Conservation (phyloP, 192 early-diverging fungal species). For the Kappamyces sp. region DNA sequence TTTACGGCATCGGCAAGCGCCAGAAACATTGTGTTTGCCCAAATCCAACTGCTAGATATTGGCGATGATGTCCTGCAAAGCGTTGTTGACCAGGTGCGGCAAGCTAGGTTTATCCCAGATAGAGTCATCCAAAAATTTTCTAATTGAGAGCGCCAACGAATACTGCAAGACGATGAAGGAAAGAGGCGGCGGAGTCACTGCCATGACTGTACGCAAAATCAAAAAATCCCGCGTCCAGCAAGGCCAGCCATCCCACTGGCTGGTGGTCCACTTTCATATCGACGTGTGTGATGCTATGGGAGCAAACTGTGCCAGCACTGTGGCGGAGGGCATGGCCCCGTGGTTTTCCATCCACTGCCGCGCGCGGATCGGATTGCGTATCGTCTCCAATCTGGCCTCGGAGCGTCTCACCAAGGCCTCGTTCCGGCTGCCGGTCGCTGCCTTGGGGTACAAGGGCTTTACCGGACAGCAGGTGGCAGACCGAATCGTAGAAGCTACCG, state of each 20-base stretch:
- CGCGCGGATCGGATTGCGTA: conserved; percentile 57
- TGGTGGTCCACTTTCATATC: conserved; percentile 69
- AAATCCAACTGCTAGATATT: conserved; percentile 57
- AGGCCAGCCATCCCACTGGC: conserved; percentile 39
- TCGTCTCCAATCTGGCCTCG: conserved; percentile 62
- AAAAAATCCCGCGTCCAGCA: conserved; percentile 19
- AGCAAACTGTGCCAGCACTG: conserved; percentile 64
- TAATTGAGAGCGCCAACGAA: conserved; percentile 54
- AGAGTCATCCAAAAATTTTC: conserved; percentile 18
- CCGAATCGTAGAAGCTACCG: conserved; percentile 60
- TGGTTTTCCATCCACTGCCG: conserved; percentile 44
- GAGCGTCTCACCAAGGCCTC: conserved; percentile 58
- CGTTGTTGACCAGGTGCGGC: conserved; percentile 25
- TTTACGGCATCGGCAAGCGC: conserved; percentile 55
- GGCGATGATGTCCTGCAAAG: conserved; percentile 29
- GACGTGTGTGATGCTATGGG: conserved; percentile 80
- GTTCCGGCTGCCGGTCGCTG: conserved; percentile 55
- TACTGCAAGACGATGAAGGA: conserved; percentile 59
- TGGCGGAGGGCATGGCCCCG: conserved; percentile 66
- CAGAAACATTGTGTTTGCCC: conserved; percentile 67
- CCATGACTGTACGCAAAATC: conserved; percentile 46
- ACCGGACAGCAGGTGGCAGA: conserved; percentile 56
- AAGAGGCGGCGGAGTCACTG: conserved; percentile 62
- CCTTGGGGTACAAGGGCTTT: conserved; percentile 61
- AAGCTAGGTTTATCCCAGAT: not conserved